Evolutionary conservation across 1,139 yeast species (phyloP), one percentile per base, ranked within the genome.

Genomic region (Lodderomyces margitis): DNA sequence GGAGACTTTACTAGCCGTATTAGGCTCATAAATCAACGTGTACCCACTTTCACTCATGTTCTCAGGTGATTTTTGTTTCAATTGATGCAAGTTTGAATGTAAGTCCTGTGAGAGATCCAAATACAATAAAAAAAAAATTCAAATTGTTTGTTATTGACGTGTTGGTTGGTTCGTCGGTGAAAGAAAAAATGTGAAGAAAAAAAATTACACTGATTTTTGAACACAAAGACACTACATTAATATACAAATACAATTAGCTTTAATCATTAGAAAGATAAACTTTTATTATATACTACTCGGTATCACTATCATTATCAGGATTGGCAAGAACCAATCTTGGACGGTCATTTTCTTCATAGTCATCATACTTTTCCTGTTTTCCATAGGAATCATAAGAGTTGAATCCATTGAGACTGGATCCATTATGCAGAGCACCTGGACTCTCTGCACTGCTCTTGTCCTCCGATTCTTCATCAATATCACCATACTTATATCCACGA

Each of bases 11-110:
- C 78, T 76, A 46, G 84, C 78, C 57, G 91, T 76, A 52, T 79
- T 76, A 42, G 89, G 87, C 72, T 85, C 89, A 58, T 81, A 81
- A 49, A 85, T 83, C 67, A 85, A 68, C 17, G 92, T 83, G 61
- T 84, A 84, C 11, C 89, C 87, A 43, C 69, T 64, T 49, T 71
- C 78, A 41, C 74, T 61, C 78, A 73, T 70, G 10, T 19, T 14
- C n/a, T 21, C 37, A 21, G 16, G 24, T 12, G 15, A 11, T n/a
- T 11, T 15, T 20, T 10, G 21, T 34, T 5, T 39, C 32, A 28
- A 28, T 28, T 28, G 32, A 28, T n/a, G 28, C 33, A n/a, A 14
- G 4, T n/a, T 12, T 16, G 14, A 27, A 7, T 27, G n/a, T 12
- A 24, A 8, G n/a, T 5, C 14, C 6, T 27, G 30, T 12, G 4